Base-by-base conservation (phyloP, 2,329 filamentous ascomycete species). In the Dactylellina leptospora region DNA sequence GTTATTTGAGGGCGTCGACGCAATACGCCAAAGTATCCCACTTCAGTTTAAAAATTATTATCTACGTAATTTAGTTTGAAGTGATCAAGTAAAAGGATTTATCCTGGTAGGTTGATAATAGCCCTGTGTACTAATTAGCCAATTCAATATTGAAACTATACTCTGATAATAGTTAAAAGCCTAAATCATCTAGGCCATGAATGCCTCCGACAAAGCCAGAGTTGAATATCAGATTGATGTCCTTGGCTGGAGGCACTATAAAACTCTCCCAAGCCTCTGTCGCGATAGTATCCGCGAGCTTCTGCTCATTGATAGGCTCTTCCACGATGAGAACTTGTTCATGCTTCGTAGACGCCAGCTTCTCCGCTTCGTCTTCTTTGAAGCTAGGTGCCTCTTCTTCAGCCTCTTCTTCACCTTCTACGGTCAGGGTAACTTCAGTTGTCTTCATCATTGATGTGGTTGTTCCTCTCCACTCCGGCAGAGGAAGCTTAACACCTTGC, bases 231-330 rank as follows among this genome's bases (percentile, higher is more conserved):
- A n/a, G 4, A 40, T 16, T n/a, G 4, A n/a, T 11, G 1, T 40
- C 11, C 36, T 40, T 42, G 51, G 47, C 25, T 51, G 28, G 27
- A 50, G 56, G 20, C 25, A 27, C 10, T 40, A 50, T 40, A 51
- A 28, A 47, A n/a, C 13, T 40, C 18, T 11, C 18, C 36, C 36
- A 40, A 16, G 36, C 36, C 11, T 40, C 36, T n/a, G 13, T 10
- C 8, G 36, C 36, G 18, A 40, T 40, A 16, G 13, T 40, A 16
- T 40, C 36, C 18, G 36, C 10, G 13, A 40, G 10, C 5, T 11
- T 40, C 11, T 10, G 36, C 10, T 40, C 36, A n/a, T 11, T 16
- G 36, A n/a, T 10, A n/a, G 36, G 6, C 4, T n/a, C 4, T 4
- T 40, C 36, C 3, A n/a, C 11, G 13, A n/a, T n/a, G 3, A n/a